Base-by-base conservation (phyloP, 2,329 filamentous ascomycete genomes). In the Talaromyces sp. region DNA sequence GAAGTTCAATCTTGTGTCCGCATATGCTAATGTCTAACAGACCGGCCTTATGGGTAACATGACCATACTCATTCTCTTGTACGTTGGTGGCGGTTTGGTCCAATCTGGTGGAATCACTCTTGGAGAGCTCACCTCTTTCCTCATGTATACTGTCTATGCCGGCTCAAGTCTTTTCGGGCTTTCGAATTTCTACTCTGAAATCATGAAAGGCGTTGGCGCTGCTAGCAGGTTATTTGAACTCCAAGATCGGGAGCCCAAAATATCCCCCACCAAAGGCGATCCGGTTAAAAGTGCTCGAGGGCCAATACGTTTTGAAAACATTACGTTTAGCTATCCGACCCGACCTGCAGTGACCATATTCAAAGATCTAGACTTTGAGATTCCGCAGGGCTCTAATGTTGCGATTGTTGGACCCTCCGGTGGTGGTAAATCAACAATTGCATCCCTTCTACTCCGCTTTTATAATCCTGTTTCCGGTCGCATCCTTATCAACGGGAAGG, bases 201-300 rank as follows among this genome's bases (percentile, higher is more conserved):
- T 99, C 61, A 99, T 99, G 94, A 99, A 99, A 74, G 95, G 95
- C 41, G 93, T 96, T 3, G 94, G 95, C 67, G 94, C 94, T 41
- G 94, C 94, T n/a, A 96, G 89, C 68, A 88, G 94, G 60, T 80
- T 99, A 1, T 99, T 99, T 68, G 94, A 99, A 70, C 82, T 99
- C 5, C 92, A 97, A 71, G 94, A 99, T 72, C 87, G 94, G 62
- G 80, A 89, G 59, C 89, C 92, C 0, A 88, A 86, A 2, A 95
- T 97, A 61, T 87, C 87, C n/a, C 85, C 92, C 19, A 99, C 95
- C 0, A 85, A 88, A 54, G 94, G 94, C 62, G 70, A 80, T 31
- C 87, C 85, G 60, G 91, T 99, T 31, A 81, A 79, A 56, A 96
- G 91, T 22, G 93, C 93, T 0, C 88, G 91, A 63, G 94, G 94